A percentile compares a stretch with the other conserved stretches of the same genome.
These are phyloP conservation scores for Suhomyces wounanorum DNA, from an alignment of 1,139 yeast species.

Conservation along the genomic window DNA sequence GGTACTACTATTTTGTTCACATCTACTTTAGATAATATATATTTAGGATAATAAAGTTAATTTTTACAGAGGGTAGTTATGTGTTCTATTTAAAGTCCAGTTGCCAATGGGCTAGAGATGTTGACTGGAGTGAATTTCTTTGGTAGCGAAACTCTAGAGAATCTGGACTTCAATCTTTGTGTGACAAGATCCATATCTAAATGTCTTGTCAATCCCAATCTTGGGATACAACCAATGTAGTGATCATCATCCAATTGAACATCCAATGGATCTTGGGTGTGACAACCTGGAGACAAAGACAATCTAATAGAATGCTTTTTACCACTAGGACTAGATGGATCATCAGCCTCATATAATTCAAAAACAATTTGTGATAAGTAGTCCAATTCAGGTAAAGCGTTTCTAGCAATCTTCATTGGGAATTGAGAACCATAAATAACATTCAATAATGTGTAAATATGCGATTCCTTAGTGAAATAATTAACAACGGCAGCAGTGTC, in stretches of 20 bases:
- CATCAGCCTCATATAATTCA: conserved; percentile 85
- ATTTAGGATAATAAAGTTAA: conserved; percentile 5
- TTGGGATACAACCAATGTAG: conserved; percentile 93
- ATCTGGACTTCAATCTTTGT: conserved; percentile 78
- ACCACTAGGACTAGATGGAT: conserved; percentile 55
- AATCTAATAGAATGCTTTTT: conserved; percentile 87
- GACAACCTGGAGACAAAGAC: conserved; percentile 95
- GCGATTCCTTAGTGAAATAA: conserved; percentile 96
- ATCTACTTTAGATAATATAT: conserved; percentile 1
- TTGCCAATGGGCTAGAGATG: conserved; percentile 64
- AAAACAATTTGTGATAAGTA: conserved; percentile 93
- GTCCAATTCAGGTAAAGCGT: conserved; percentile 94
- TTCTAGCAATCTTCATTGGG: conserved; percentile 91
- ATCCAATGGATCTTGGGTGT: conserved; percentile 95
- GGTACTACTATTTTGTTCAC: conserved; percentile 13
- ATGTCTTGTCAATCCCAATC: conserved; percentile 87
- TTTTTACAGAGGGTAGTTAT: not conserved
- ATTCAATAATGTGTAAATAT: conserved; percentile 88
- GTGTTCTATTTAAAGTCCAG: conserved; percentile 15
- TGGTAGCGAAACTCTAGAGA: conserved; percentile 85
- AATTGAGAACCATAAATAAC: conserved; percentile 91
- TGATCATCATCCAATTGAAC: conserved; percentile 96
- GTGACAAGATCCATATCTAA: conserved; percentile 89
- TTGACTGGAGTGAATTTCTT: conserved; percentile 90
- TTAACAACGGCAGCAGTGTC: conserved; percentile 83